Evolutionary conservation across 192 early-diverging fungal species (phyloP).

Genomic region (Podochytrium sp.): DNA sequence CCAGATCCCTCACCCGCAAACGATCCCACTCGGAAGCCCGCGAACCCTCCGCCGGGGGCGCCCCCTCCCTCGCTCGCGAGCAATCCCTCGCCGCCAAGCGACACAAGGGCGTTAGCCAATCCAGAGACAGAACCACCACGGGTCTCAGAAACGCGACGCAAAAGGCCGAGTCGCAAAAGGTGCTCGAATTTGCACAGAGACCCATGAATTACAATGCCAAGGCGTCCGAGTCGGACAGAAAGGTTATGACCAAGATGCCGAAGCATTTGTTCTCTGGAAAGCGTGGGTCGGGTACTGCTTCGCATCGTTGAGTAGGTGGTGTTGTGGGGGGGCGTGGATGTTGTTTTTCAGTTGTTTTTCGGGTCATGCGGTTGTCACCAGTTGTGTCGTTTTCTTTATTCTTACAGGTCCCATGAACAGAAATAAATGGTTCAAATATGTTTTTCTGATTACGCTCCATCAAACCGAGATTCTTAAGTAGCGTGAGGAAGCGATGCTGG

Average conservation of each 20-base stretch:
- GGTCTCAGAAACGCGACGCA: conserved; percentile 72
- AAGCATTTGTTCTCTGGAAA: conserved; percentile 98
- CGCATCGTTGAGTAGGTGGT: conserved; percentile 44
- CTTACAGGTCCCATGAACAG: no score
- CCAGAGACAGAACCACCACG: conserved; percentile 53
- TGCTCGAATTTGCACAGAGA: conserved; percentile 74
- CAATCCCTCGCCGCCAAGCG: conserved; percentile 32
- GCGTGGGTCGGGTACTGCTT: conserved; percentile 55
- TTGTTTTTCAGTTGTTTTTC: no score
- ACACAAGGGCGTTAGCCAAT: conserved; percentile 35
- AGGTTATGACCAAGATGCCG: conserved; percentile 91
- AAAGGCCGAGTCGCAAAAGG: conserved; percentile 74
- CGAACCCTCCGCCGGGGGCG: neutral
- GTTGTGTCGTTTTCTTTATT: no score
- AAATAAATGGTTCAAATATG: no score
- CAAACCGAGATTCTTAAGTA: no score
- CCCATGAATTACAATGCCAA: conserved; percentile 76
- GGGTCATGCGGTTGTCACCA: no score
- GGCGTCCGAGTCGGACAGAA: conserved; percentile 92
- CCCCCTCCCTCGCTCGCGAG: conserved; percentile 15
- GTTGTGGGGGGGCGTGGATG: no score
- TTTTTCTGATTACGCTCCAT: no score
- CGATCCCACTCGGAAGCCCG: conserved; percentile 75
- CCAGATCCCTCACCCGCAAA: conserved; percentile 71
- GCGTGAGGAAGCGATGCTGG: no score